A percentile compares a stretch with the other conserved stretches of the same genome.
These are phyloP conservation scores for Yamadazyma epiphylla DNA, from an alignment of 1,139 yeast species.

Conservation along the genomic window DNA sequence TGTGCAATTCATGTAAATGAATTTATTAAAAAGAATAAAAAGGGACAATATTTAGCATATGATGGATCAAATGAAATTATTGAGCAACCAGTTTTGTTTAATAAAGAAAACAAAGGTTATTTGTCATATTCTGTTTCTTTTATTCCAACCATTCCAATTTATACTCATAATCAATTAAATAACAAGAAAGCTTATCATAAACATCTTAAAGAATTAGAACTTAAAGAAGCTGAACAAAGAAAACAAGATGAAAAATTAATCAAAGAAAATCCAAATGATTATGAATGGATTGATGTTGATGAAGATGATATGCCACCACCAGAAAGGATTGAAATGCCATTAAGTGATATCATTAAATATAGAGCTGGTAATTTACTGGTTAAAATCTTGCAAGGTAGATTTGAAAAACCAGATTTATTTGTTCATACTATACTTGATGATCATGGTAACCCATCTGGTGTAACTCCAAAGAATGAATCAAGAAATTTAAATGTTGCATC, in stretches of 20 bases:
- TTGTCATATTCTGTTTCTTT: constrained; percentile 58
- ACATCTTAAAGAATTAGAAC: constrained; percentile 25
- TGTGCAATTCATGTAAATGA: constrained; percentile 49
- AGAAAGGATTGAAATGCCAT: constrained; percentile 44
- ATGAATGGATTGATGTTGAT: constrained; percentile 60
- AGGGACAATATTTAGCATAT: constrained; percentile 46
- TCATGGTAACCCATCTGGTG: constrained; percentile 54
- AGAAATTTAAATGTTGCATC: constrained; percentile 35
- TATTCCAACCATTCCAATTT: constrained; percentile 61
- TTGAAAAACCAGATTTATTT: constrained; percentile 44
- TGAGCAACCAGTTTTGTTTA: constrained; percentile 43
- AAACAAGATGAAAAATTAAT: constrained; percentile 44
- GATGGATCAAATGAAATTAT: constrained; percentile 48
- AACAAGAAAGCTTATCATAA: constrained; percentile 31
- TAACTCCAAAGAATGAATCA: constrained; percentile 43
- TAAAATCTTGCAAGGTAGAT: constrained; percentile 46
- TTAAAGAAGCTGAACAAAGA: constrained; percentile 32
- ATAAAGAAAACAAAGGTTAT: constrained; percentile 45
- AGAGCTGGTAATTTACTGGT: constrained; percentile 63
- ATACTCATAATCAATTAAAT: constrained; percentile 51
- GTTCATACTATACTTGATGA: constrained; percentile 67
- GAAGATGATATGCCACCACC: constrained; percentile 44
- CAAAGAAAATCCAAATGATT: constrained; percentile 56
- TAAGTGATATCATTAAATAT: constrained; percentile 49
- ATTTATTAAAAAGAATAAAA: constrained; percentile 43